Evolutionary conservation across 2,329 filamentous ascomycete species (phyloP).

Genomic region (Phialophora macrospora): DNA sequence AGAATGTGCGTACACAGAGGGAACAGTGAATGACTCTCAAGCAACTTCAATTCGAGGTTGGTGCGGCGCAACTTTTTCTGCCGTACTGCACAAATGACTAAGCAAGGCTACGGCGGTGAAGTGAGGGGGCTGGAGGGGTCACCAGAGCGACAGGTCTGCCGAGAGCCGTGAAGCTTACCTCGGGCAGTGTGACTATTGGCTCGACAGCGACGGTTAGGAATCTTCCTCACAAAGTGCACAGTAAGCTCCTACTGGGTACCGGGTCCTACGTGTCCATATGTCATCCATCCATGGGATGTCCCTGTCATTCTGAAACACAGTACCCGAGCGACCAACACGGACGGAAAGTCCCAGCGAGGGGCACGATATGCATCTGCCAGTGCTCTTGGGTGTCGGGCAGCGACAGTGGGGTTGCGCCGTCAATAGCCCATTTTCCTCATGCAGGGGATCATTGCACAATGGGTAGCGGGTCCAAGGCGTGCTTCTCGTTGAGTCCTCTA

Average conservation of each 20-base stretch:
- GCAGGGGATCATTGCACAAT: constrained; percentile 27
- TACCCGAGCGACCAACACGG: constrained; percentile 11
- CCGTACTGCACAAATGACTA: neutral
- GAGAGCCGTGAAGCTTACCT: neutral
- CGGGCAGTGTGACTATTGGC: neutral
- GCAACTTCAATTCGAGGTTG: constrained; percentile 13
- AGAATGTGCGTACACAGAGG: neutral
- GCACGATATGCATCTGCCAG: constrained; percentile 8
- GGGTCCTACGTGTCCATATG: too few relatives aligned
- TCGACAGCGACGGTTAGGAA: neutral
- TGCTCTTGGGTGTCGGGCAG: neutral
- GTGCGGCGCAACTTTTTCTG: constrained; percentile 24
- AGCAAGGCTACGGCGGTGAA: constrained; percentile 24
- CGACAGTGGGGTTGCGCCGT: constrained; percentile 14
- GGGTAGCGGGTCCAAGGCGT: constrained; percentile 17
- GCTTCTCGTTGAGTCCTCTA: constrained; percentile 11
- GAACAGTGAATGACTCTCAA: constrained; percentile 15
- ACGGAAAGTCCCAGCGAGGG: constrained; percentile 14
- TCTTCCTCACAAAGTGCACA: neutral
- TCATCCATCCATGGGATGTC: neutral
- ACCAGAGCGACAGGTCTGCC: neutral
- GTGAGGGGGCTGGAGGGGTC: too few relatives aligned
- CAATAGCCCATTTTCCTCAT: constrained; percentile 19
- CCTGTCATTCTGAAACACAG: constrained; percentile 20
- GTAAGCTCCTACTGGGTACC: neutral